A percentile compares a stretch with the other conserved stretches of the same genome.
These are phyloP conservation scores for Rubroboletus pulcherrimus DNA, from an alignment of 768 basidiomycete species.

Conservation along the genomic window DNA sequence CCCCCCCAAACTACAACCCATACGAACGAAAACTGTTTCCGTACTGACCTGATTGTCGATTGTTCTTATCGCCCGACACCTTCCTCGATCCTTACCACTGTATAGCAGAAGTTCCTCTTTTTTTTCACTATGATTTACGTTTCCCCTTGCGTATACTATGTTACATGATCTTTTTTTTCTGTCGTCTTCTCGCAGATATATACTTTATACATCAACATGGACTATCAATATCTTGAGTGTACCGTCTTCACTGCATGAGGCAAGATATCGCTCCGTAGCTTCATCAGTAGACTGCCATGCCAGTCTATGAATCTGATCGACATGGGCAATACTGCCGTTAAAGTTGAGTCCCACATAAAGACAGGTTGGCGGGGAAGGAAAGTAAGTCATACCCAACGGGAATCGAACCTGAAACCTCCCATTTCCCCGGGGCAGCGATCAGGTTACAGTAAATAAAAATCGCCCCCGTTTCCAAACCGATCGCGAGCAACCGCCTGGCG, in stretches of 20 bases:
- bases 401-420: conserved; percentile 46
- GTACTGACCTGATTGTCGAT: conserved; percentile 39
- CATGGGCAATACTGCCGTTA: conserved; percentile 60
- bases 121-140: conserved; percentile 10
- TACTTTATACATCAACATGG: conserved; percentile 48
- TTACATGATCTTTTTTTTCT: conserved; percentile 21
- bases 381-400: conserved; percentile 44
- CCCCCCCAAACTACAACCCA: conserved; percentile 31
- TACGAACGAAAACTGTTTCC: conserved; percentile 56
- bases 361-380: not conserved
- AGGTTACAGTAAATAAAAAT: conserved; percentile 58
- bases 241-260: conserved; percentile 91
- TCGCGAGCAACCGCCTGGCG: conserved; percentile 57
- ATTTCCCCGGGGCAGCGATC: conserved; percentile 33
- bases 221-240: conserved; percentile 75
- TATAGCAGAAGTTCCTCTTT: conserved; percentile 52
- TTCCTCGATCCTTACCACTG: conserved; percentile 50
- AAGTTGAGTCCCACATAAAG: not conserved
- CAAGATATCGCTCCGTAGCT: conserved; percentile 49
- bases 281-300: conserved; percentile 63
- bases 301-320: conserved; percentile 74
- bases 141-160: conserved; percentile 25
- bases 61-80: conserved; percentile 39
- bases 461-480: conserved; percentile 82
- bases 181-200: conserved; percentile 22